Conservation (phyloP, 371 early-diverging fungal genomes). For the Mortierella sp. region DNA sequence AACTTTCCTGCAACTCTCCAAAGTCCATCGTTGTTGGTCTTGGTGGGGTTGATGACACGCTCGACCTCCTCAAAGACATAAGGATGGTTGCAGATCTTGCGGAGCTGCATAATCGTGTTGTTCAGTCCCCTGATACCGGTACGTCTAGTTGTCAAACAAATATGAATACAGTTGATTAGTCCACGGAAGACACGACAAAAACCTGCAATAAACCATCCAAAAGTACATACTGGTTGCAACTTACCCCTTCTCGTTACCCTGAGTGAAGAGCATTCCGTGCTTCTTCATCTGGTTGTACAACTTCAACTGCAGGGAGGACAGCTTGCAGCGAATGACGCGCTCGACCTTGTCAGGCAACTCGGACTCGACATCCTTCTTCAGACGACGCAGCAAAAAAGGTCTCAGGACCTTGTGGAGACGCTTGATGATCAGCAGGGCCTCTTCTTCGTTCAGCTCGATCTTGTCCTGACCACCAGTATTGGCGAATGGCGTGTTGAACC, state of each 20-base stretch:
- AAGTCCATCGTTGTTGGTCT: slow-evolving; percentile 68
- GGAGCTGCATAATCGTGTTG: slow-evolving; percentile 99
- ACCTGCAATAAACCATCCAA: no score
- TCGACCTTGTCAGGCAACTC: slow-evolving; percentile 99
- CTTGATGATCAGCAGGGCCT: slow-evolving; percentile 95
- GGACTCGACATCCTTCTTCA: slow-evolving; percentile 99
- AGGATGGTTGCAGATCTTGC: slow-evolving; percentile 99
- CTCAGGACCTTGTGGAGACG: slow-evolving; percentile 98
- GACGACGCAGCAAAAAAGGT: slow-evolving; percentile 97
- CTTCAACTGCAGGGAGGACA: slow-evolving; percentile 87
- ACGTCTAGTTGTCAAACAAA: slow-evolving; percentile 42
- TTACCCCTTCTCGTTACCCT: slow-evolving; percentile 72
- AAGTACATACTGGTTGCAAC: slow-evolving; percentile 10
- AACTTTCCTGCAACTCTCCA: slow-evolving; percentile 97
- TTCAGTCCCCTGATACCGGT: slow-evolving; percentile 88
- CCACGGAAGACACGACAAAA: background rate
- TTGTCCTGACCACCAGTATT: slow-evolving; percentile 88
- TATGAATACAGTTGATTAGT: background rate
- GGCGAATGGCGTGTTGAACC: slow-evolving; percentile 98
- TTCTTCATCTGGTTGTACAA: slow-evolving; percentile 85
- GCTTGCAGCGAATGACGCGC: slow-evolving; percentile 93
- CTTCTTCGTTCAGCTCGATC: slow-evolving; percentile 97
- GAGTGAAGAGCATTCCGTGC: slow-evolving; percentile 77
- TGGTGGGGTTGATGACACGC: slow-evolving; percentile 76
- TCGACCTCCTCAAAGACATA: slow-evolving; percentile 98